Evolutionary conservation across 2,329 filamentous ascomycete species (phyloP).

Genomic region (Pseudopithomyces maydicus): DNA sequence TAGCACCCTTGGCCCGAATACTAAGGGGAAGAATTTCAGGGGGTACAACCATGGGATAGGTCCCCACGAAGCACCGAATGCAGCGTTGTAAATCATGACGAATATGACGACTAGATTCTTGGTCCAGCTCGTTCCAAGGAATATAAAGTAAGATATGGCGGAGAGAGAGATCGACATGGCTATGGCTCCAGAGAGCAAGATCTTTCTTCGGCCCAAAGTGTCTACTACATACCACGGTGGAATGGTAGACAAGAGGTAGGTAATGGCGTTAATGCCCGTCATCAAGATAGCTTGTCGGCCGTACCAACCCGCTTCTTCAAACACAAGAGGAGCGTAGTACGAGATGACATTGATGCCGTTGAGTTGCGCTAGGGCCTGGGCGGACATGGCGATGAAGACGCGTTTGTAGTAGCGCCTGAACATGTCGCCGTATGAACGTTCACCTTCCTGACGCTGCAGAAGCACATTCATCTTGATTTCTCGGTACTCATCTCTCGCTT

Average conservation of each 20-base stretch:
- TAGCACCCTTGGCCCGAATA: constrained; percentile 95
- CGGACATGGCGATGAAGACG: constrained; percentile 98
- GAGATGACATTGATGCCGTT: constrained; percentile 99
- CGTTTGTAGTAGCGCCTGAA: constrained; percentile 89
- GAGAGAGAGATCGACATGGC: constrained; percentile 89
- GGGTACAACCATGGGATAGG: constrained; percentile 96
- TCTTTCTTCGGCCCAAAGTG: constrained; percentile 84
- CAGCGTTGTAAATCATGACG: constrained; percentile 98
- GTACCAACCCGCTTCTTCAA: constrained; percentile 94
- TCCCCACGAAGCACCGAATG: constrained; percentile 97
- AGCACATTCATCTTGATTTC: constrained; percentile 99
- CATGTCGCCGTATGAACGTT: constrained; percentile 91
- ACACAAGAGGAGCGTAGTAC: constrained; percentile 96
- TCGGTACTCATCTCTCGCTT: constrained; percentile 93
- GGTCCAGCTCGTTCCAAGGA: constrained; percentile 78
- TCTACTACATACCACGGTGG: constrained; percentile 98
- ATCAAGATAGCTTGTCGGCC: constrained; percentile 91
- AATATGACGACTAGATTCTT: constrained; percentile 87
- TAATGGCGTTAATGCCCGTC: constrained; percentile 94
- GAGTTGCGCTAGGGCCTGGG: constrained; percentile 91
- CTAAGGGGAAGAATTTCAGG: constrained; percentile 98
- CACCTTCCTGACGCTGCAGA: constrained; percentile 90
- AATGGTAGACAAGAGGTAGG: constrained; percentile 89
- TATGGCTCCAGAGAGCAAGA: constrained; percentile 85
- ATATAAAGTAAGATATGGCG: constrained; percentile 93